Base-by-base conservation (phyloP, 176 grass and related monocot genomes). In the Cenchrus americanus region DNA sequence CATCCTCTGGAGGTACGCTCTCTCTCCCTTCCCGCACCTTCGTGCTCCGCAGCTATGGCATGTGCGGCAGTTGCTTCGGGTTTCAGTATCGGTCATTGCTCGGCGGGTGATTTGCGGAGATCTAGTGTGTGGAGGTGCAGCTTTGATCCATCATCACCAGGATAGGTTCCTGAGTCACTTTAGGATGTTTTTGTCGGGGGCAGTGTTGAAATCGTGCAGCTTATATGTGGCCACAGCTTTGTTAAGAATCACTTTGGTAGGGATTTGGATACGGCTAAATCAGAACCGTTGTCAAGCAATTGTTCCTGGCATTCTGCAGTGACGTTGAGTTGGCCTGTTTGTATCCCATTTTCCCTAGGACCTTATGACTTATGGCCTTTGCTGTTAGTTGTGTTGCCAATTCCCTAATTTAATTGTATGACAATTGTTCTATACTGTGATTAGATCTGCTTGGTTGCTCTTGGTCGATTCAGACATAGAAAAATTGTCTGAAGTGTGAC, bases 1-100 rank as follows among this genome's bases (percentile, higher is more conserved):
- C 57, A 3, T 23, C 75, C 15, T 14, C 14, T n/a, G 0, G n/a
- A n/a, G n/a, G n/a, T n/a, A n/a, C n/a, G n/a, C n/a, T n/a, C 77
- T 53, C 14, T 5, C n/a, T 53, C 58, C 32, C 81, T 81, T 52
- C 32, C 75, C 75, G 6, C 84, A 52, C 8, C 34, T 70, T 47
- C 70, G 23, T 7, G 12, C 27, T n/a, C n/a, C n/a, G n/a, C n/a
- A n/a, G n/a, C n/a, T 47, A n/a, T 66, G 10, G 5, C 51, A 22
- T n/a, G n/a, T 46, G 68, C 19, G 5, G 8, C 13, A 3, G 19
- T 32, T 44, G 19, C 41, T 80, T 67, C 53, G 52, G 24, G 14
- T 41, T 76, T 76, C 14, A n/a, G 8, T 13, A 9, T 3, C 47
- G 18, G 6, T 1, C 63, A 54, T 52, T 50, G 8, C n/a, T 73